Evolutionary conservation across 176 grass and related monocot species (phyloP), one percentile per base, ranked within the genome.

Genomic region (Cenchrus purpureus): DNA sequence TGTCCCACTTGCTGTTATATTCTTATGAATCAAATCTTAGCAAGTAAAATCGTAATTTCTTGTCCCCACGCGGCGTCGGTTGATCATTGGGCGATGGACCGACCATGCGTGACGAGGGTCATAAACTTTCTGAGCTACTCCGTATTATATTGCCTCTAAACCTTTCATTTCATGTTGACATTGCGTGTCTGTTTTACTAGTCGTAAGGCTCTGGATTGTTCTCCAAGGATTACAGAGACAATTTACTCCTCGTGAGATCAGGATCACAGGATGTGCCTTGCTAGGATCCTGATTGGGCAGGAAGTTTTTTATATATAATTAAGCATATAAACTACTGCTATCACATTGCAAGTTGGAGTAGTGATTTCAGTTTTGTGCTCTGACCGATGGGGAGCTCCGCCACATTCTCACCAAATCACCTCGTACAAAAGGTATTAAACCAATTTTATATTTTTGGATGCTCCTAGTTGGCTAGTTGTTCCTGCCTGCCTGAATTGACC

Each of bases 291-390:
- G 61, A 82, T 68, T 61, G 37, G 49, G 62, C 29, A 40, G 61
- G 19, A 81, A 46, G 45, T 46, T 6, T 46, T 8, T 8, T 45
- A 40, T 40, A 3, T 46, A 46, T 25, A 25, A 25, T 25, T 25
- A 25, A 25, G 25, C 25, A 3, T 15, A 53, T 15, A 19, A 57
- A 57, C 17, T 57, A 20, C 6, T 20, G 6, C 7, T 7, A 7
- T 57, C 7, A 57, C 55, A 25, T 25, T 25, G 25, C 25, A 7
- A 19, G 16, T 6, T 25, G 25, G 25, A 31, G 6, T 29, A 43
- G 66, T 74, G 75, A 59, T 59, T 71, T 78, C 50, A 79, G 7
- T 65, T 61, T 82, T 42, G 79, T 76, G 70, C 52, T 59, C 65
- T 71, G 42, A 69, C 50, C 11, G 14, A 31, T 50, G 16, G 20